Conservation (phyloP, 2,329 filamentous ascomycete genomes). For the Talaromyces sp. region DNA sequence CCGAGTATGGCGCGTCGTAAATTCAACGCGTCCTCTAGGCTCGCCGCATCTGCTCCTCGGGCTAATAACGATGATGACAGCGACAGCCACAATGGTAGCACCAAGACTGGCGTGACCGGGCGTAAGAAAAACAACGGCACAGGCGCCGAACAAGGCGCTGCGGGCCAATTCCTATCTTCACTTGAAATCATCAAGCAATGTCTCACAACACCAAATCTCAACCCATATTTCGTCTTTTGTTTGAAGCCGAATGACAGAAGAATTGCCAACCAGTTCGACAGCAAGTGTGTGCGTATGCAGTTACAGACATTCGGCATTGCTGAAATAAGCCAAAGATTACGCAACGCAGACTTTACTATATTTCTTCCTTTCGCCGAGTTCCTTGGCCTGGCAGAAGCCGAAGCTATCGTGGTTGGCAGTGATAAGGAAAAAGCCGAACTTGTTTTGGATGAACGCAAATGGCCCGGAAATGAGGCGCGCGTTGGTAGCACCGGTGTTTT, state of each 20-base stretch:
- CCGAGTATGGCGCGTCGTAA: slow-evolving; percentile 88
- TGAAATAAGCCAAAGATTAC: slow-evolving; percentile 88
- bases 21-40: slow-evolving; percentile 51
- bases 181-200: slow-evolving; percentile 89
- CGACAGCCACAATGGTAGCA: slow-evolving; percentile 29
- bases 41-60: slow-evolving; percentile 26
- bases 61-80: slow-evolving; percentile 37
- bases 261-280: slow-evolving; percentile 98
- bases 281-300: slow-evolving; percentile 93
- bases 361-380: slow-evolving; percentile 97
- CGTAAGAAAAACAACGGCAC: slow-evolving; percentile 36
- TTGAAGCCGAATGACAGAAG: slow-evolving; percentile 94
- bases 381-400: slow-evolving; percentile 77
- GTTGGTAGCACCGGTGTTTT: slow-evolving; percentile 92
- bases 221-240: slow-evolving; percentile 95
- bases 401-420: slow-evolving; percentile 81
- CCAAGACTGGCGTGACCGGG: slow-evolving; percentile 21
- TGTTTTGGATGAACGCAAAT: slow-evolving; percentile 86
- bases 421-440: slow-evolving; percentile 88
- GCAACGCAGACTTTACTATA: slow-evolving; percentile 90
- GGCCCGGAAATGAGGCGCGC: slow-evolving; percentile 86
- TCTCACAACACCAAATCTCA: slow-evolving; percentile 74
- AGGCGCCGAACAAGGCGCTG: slow-evolving; percentile 68
- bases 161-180: slow-evolving; percentile 84
- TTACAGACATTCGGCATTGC: slow-evolving; percentile 94